Evolutionary conservation across 1,139 yeast species (phyloP).

Genomic region (Saccharomycopsis phalli): DNA sequence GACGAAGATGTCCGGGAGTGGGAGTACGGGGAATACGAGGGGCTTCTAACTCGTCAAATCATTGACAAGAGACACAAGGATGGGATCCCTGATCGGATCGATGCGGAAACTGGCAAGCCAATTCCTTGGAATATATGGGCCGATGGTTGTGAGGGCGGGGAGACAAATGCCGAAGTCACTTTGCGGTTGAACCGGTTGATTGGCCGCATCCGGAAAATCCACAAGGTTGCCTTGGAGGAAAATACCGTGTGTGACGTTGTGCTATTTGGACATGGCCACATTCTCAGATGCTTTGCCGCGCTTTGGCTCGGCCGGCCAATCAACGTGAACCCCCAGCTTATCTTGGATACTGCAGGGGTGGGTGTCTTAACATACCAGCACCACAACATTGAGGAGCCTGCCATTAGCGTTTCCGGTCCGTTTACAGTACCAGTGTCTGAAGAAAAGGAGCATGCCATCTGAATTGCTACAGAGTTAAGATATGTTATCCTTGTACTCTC

Average conservation of each 20-base stretch:
- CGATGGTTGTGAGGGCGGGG: conserved; percentile 92
- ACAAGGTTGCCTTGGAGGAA: conserved; percentile 46
- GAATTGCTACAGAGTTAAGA: neutral
- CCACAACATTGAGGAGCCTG: conserved; percentile 76
- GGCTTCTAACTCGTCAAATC: conserved; percentile 62
- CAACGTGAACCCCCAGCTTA: conserved; percentile 59
- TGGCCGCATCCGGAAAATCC: conserved; percentile 51
- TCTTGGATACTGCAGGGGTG: conserved; percentile 92
- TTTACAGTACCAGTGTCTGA: conserved; percentile 62
- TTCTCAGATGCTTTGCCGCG: conserved; percentile 79
- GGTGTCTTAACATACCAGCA: conserved; percentile 91
- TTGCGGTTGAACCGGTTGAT: conserved; percentile 64
- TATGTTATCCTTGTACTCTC: neutral
- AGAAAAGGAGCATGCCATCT: conserved; percentile 24
- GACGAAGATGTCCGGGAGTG: conserved; percentile 80
- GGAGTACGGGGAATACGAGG: conserved; percentile 96
- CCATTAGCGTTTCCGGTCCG: conserved; percentile 72
- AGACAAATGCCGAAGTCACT: conserved; percentile 53
- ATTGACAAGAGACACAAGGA: conserved; percentile 45
- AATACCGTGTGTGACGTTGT: conserved; percentile 59
- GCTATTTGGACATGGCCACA: conserved; percentile 90
- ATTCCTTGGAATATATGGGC: conserved; percentile 78
- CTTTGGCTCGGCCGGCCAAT: conserved; percentile 68
- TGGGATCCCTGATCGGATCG: conserved; percentile 38
- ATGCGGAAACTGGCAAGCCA: conserved; percentile 15